These are phyloP conservation scores for Chytridium lagenaria DNA, from an alignment of 371 early-diverging fungal genomes.

Conservation along the genomic window DNA sequence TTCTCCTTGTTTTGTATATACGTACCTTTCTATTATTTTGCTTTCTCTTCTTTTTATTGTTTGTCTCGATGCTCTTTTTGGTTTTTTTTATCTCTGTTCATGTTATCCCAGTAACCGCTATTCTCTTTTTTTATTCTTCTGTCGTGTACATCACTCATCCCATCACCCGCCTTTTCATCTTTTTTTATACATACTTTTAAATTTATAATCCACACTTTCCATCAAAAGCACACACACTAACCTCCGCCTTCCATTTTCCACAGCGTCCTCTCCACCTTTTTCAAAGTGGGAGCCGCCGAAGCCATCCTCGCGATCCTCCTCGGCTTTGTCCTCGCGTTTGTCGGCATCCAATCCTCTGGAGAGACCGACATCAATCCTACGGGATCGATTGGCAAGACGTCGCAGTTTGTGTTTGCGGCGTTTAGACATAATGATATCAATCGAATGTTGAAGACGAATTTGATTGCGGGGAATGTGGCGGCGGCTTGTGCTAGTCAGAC, in stretches of 20 bases:
- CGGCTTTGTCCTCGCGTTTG: slow-evolving; percentile 72
- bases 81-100: too few species aligned
- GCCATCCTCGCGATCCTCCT: slow-evolving; percentile 61
- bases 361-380: slow-evolving; percentile 70
- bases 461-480: slow-evolving; percentile 86
- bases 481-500: slow-evolving; percentile 58
- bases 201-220: neutral
- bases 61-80: too few species aligned
- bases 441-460: slow-evolving; percentile 50
- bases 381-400: slow-evolving; percentile 83
- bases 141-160: too few species aligned
- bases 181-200: too few species aligned
- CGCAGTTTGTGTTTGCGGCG: slow-evolving; percentile 81
- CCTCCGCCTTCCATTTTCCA: too few species aligned
- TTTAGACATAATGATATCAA: slow-evolving; percentile 63
- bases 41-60: too few species aligned
- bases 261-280: slow-evolving; percentile 42
- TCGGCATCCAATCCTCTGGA: slow-evolving; percentile 68
- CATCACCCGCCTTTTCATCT: too few species aligned
- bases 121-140: too few species aligned
- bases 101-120: too few species aligned
- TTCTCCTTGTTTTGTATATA: too few species aligned
- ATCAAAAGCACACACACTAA: neutral
- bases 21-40: too few species aligned
- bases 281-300: slow-evolving; percentile 33